A percentile compares a stretch with the other conserved stretches of the same genome.
phyloP scores from a whole-genome alignment of 805 yeast genomes.

The Limtongia smithiae region DNA sequence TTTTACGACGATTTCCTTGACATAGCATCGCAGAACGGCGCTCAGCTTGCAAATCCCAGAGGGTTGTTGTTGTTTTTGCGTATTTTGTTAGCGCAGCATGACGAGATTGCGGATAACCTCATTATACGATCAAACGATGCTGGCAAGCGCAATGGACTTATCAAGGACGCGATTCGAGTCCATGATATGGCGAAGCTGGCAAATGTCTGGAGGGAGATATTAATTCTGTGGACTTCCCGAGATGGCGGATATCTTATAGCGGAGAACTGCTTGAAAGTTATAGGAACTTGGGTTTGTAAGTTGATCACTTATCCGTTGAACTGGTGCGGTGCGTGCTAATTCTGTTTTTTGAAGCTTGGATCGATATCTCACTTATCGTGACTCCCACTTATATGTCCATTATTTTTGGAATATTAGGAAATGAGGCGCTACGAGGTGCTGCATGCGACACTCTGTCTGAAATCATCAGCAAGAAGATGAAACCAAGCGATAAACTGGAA shows the following conservation, averaged over 20 bases:
- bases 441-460: conserved; percentile 59
- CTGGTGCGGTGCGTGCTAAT: neutral
- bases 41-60: conserved; percentile 40
- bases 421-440: conserved; percentile 44
- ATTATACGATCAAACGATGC: conserved; percentile 61
- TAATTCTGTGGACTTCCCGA: conserved; percentile 39
- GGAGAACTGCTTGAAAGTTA: conserved; percentile 55
- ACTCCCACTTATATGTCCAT: conserved; percentile 54
- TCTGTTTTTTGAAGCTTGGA: conserved; percentile 55
- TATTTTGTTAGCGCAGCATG: conserved; percentile 70
- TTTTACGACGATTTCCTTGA: conserved; percentile 50
- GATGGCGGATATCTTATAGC: conserved; percentile 46
- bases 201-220: conserved; percentile 60
- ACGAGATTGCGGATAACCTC: conserved; percentile 90
- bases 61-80: conserved; percentile 72
- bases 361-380: conserved; percentile 72
- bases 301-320: neutral
- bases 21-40: conserved; percentile 36
- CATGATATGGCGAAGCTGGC: conserved; percentile 69
- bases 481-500: conserved; percentile 64
- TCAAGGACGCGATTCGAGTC: conserved; percentile 79
- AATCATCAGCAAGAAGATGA: conserved; percentile 74
- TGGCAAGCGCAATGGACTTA: conserved; percentile 58
- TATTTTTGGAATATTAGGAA: conserved; percentile 57
- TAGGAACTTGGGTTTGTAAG: conserved; percentile 73